Evolutionary conservation across 2,329 filamentous ascomycete genomes (phyloP), one percentile per base, ranked within the genome.

Genomic region (Calonectria hongkongensis): DNA sequence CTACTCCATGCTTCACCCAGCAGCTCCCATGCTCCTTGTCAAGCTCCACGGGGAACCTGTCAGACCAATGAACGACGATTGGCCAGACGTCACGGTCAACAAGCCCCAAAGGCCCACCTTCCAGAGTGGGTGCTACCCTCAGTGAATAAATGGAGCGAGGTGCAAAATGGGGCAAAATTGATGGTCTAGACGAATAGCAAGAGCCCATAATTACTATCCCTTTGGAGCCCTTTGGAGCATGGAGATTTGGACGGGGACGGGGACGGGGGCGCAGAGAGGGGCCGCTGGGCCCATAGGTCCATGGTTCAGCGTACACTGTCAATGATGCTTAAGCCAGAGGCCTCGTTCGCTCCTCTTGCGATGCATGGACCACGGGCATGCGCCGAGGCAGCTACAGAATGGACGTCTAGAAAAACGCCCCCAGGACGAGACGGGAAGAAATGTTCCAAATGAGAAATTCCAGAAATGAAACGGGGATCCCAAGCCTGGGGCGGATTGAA

Each of bases 41-140:
- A 27, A 18, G 30, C 65, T 67, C 65, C 68, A 71, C 68, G 68
- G 68, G 68, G 68, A 71, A 71, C 68, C 68, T 71, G 68, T 25
- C 68, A 71, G 54, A 65, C 68, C 68, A 71, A 71, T 71, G 47
- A 33, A 56, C 25, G 47, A 50, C 43, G 45, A 62, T 66, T 67
- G 64, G 69, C 63, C 64, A 71, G 69, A 63, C 69, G 56, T 71
- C 64, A 39, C 41, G 69, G 64, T 54, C 33, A 12, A 51, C 16
- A 36, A 50, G 63, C 30, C 63, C 47, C 63, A 66, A 39, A n/a
- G 48, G 30, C 36, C 45, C 54, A 60, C 54, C 41, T 60, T 13
- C 33, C 54, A 43, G 18, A 58, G 54, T 60, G 54, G 50, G 27
- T 54, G 47, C 28, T 66, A 33, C 50, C 50, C 41, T 58, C 41